Evolutionary conservation across 2,329 filamentous ascomycete species (phyloP).

Genomic region (Spiromastix sp.): DNA sequence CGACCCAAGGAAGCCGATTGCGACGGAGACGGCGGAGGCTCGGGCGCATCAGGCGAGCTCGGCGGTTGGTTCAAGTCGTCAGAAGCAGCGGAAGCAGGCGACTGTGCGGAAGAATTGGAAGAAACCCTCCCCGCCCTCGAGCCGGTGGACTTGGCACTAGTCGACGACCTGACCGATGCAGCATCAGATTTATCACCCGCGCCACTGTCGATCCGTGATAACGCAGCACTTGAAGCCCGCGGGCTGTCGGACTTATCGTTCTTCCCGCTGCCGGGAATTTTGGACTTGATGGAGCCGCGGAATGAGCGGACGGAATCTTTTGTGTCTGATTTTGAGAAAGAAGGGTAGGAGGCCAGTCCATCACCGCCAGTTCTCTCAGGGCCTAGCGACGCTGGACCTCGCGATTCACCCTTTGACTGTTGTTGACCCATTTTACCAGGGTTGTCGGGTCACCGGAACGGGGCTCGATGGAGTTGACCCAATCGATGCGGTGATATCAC

Average conservation of each 20-base stretch:
- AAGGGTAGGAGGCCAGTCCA: conserved; percentile 74
- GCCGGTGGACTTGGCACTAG: conserved; percentile 41
- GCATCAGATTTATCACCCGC: conserved; percentile 58
- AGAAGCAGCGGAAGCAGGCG: conserved; percentile 20
- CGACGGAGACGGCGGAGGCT: conserved; percentile 74
- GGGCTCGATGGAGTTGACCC: background rate
- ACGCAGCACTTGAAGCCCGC: conserved; percentile 56
- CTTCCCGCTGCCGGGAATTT: conserved; percentile 56
- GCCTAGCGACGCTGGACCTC: conserved; percentile 35
- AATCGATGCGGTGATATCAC: background rate
- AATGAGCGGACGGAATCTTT: conserved; percentile 85
- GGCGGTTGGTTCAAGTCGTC: conserved; percentile 30
- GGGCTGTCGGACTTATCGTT: conserved; percentile 66
- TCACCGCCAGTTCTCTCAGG: conserved; percentile 33
- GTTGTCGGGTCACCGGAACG: no score
- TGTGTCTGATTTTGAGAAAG: conserved; percentile 84
- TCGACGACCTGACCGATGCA: conserved; percentile 62
- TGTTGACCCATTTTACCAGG: conserved; percentile 39
- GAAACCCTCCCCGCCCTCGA: conserved; percentile 37
- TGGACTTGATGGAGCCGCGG: conserved; percentile 68
- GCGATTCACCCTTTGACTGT: conserved; percentile 46
- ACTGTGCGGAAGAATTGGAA: conserved; percentile 25
- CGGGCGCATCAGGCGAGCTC: conserved; percentile 41
- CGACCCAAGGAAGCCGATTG: conserved; percentile 63
- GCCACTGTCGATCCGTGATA: conserved; percentile 50